These are phyloP conservation scores for Penicillium sp. DNA, from an alignment of 2,329 filamentous ascomycete species.

Conservation along the genomic window DNA sequence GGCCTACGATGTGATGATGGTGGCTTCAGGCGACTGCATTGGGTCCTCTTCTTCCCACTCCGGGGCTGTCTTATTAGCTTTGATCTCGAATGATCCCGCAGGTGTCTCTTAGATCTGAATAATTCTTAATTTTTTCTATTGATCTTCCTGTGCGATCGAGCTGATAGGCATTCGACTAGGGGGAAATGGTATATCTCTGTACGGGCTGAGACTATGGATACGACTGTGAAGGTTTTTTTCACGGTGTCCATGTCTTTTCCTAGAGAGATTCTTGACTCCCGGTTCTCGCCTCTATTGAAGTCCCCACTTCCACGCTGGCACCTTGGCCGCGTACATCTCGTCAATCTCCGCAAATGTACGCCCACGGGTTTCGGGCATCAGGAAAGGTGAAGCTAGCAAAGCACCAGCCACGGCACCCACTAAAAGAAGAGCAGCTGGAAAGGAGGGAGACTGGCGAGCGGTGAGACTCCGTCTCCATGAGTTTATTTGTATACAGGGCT, in stretches of 20 bases:
- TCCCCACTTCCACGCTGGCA: slow-evolving; percentile 34
- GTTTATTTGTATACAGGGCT: background rate
- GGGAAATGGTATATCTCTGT: too few relatives aligned
- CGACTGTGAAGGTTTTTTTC: background rate
- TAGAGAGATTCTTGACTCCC: slow-evolving; percentile 2
- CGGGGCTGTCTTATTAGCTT: slow-evolving; percentile 10
- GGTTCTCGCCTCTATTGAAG: slow-evolving; percentile 18
- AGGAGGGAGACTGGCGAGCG: background rate
- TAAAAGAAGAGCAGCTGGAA: slow-evolving; percentile 20
- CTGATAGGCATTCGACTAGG: background rate
- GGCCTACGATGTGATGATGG: slow-evolving; percentile 20
- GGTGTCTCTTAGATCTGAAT: slow-evolving; percentile 4
- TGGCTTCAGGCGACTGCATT: slow-evolving; percentile 10
- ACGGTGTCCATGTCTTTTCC: background rate
- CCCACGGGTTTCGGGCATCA: slow-evolving; percentile 30
- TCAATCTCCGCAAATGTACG: slow-evolving; percentile 34
- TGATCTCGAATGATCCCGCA: background rate
- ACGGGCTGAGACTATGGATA: background rate
- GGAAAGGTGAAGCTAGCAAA: slow-evolving; percentile 30
- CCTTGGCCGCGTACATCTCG: slow-evolving; percentile 32
- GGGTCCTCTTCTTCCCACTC: background rate
- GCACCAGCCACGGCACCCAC: slow-evolving; percentile 34
- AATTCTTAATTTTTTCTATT: slow-evolving; percentile 10
- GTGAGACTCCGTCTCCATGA: background rate
- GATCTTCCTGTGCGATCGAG: background rate